Evolutionary conservation across 2,329 filamentous ascomycete genomes (phyloP).

Genomic region (Knufia petricola): DNA sequence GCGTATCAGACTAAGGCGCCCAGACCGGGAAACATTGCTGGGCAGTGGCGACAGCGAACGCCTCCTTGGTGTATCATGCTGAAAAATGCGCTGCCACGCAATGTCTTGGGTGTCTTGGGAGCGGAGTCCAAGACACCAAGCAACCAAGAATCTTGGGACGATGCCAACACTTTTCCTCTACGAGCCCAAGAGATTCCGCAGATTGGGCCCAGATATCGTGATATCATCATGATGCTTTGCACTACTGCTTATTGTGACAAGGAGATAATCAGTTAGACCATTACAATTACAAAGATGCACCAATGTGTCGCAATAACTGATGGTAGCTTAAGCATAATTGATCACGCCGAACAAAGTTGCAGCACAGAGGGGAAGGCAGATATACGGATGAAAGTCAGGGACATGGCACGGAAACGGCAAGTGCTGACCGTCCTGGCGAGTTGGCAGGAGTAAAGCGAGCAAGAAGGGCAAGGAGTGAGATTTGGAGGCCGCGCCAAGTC

Average conservation of each 20-base stretch:
- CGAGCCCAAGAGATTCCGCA: slow-evolving; percentile 2
- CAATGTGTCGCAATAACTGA: neutral
- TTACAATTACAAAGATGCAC: too few species aligned
- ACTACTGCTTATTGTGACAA: too few species aligned
- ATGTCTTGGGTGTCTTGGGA: slow-evolving; percentile 10
- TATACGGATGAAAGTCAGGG: neutral
- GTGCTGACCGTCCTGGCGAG: neutral
- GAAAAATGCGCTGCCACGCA: slow-evolving; percentile 2
- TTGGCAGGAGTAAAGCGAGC: neutral
- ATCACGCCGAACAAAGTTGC: neutral
- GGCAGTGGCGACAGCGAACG: neutral
- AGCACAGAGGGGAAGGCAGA: neutral
- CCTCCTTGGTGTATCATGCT: neutral
- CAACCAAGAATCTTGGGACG: slow-evolving; percentile 7
- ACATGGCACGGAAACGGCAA: neutral
- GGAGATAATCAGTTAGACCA: too few species aligned
- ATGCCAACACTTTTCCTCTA: slow-evolving; percentile 9
- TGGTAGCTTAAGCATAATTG: slow-evolving; percentile 1
- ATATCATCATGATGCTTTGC: too few species aligned
- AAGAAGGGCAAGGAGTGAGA: neutral
- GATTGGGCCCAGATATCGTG: slow-evolving; percentile 8
- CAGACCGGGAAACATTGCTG: slow-evolving; percentile 2
- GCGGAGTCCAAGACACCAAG: slow-evolving; percentile 13
- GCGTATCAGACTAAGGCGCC: slow-evolving; percentile 7
- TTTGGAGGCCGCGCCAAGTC: slow-evolving; percentile 5